phyloP scores from a whole-genome alignment of 2,329 filamentous ascomycete species.

The Cladorrhinum sp. region DNA sequence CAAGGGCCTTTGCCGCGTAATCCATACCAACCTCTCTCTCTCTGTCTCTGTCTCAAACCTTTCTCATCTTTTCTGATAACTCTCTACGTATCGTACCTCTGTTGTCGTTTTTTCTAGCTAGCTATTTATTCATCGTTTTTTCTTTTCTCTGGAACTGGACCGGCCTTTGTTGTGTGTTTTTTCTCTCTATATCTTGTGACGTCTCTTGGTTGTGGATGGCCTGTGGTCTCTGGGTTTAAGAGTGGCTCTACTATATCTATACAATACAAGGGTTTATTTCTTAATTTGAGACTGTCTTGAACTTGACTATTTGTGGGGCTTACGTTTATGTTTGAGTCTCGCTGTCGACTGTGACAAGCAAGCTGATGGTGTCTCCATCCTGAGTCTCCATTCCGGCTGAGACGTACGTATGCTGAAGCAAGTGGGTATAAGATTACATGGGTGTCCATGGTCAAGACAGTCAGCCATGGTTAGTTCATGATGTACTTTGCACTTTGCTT shows the following conservation, averaged over 20 bases:
- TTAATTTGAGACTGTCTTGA: background rate
- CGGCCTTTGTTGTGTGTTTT: constrained; percentile 10
- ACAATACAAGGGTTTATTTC: constrained; percentile 9
- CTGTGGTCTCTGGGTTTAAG: constrained; percentile 1
- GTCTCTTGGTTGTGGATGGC: constrained; percentile 1
- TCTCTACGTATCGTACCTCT: constrained; percentile 21
- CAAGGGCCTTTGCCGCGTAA: constrained; percentile 16
- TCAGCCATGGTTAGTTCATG: too few relatives aligned
- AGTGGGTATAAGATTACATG: background rate
- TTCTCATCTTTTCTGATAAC: constrained; percentile 22
- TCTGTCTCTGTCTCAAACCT: constrained; percentile 17
- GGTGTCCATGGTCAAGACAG: background rate
- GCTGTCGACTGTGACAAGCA: too few relatives aligned
- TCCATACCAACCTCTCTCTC: constrained; percentile 16
- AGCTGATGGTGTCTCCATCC: background rate
- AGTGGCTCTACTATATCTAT: constrained; percentile 6
- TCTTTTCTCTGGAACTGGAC: constrained; percentile 17
- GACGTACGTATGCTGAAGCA: background rate
- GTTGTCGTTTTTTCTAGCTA: constrained; percentile 23
- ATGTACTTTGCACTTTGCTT: too few relatives aligned
- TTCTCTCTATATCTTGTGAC: constrained; percentile 5
- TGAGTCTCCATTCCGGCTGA: background rate
- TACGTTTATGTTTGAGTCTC: background rate
- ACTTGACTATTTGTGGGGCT: background rate
- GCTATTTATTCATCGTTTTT: constrained; percentile 21